Evolutionary conservation across 2,329 filamentous ascomycete genomes (phyloP).

Genomic region (Hyphodiscus sp.): DNA sequence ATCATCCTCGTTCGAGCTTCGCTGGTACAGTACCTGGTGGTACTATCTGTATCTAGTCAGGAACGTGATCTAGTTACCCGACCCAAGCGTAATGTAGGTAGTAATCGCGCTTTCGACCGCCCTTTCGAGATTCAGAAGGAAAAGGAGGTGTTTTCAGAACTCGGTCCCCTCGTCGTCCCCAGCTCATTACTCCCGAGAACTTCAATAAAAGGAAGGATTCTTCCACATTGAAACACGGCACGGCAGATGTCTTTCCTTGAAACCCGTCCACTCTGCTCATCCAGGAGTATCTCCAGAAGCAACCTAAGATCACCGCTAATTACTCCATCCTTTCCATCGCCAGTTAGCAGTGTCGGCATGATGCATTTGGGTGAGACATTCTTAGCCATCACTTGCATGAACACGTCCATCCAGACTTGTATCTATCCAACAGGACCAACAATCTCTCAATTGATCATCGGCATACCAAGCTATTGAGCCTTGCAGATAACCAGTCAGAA

Average conservation of each 20-base stretch:
- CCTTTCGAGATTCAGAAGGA: too few relatives aligned
- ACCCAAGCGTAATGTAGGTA: too few relatives aligned
- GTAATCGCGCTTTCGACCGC: too few relatives aligned
- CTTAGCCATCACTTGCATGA: not conserved
- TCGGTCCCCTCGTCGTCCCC: too few relatives aligned
- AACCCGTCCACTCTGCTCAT: not conserved
- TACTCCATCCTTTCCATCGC: not conserved
- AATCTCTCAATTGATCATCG: too few relatives aligned
- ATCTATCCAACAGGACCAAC: not conserved
- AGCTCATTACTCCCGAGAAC: not conserved
- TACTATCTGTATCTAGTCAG: too few relatives aligned
- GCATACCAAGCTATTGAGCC: not conserved
- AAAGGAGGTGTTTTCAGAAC: too few relatives aligned
- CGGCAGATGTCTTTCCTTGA: not conserved
- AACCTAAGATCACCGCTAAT: not conserved
- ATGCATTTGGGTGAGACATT: not conserved
- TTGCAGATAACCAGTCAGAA: not conserved
- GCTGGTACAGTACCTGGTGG: too few relatives aligned
- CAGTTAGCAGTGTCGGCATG: not conserved
- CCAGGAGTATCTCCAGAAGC: not conserved
- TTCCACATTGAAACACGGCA: not conserved
- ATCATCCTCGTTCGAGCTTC: too few relatives aligned
- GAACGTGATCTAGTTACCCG: too few relatives aligned
- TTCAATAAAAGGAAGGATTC: not conserved
- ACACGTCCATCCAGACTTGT: not conserved